phyloP scores from a whole-genome alignment of 2,329 filamentous ascomycete genomes.

The Diaporthe helianthi region DNA sequence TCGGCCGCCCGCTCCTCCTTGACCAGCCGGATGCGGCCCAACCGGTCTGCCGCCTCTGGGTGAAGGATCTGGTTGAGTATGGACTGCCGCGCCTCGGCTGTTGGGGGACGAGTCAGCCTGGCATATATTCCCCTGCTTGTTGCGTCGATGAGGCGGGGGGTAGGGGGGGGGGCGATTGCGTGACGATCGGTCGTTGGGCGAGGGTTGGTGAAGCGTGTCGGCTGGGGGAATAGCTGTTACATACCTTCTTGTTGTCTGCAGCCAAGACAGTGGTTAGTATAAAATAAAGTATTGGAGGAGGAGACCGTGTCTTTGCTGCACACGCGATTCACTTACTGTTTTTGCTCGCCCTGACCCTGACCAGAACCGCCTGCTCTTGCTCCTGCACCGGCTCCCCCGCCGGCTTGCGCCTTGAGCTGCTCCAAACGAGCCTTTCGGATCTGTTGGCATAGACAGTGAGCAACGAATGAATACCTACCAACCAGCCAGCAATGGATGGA shows the following conservation, averaged over 20 bases:
- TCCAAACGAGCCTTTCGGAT: slow-evolving; percentile 92
- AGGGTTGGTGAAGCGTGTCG: background rate
- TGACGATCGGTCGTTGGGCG: background rate
- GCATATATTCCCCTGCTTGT: background rate
- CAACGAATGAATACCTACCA: background rate
- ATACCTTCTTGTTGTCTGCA: slow-evolving; percentile 56
- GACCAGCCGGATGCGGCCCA: slow-evolving; percentile 93
- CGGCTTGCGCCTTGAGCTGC: slow-evolving; percentile 82
- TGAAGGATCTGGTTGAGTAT: slow-evolving; percentile 93
- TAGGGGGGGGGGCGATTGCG: background rate
- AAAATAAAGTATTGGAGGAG: too few species aligned
- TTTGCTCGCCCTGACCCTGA: slow-evolving; percentile 67
- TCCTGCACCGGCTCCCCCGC: slow-evolving; percentile 55
- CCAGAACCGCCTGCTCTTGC: slow-evolving; percentile 54
- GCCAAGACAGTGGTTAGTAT: slow-evolving; percentile 9
- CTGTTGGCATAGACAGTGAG: slow-evolving; percentile 50
- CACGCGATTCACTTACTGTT: slow-evolving; percentile 58
- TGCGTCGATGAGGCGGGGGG: too few species aligned
- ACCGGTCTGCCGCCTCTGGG: slow-evolving; percentile 89
- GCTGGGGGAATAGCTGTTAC: background rate
- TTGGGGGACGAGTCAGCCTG: background rate
- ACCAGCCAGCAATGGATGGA: background rate
- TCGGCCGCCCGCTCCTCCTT: slow-evolving; percentile 90
- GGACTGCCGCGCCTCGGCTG: slow-evolving; percentile 73
- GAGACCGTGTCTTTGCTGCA: background rate